phyloP scores from a whole-genome alignment of 352 stramenopile species.

The Pythium insidiosum region DNA sequence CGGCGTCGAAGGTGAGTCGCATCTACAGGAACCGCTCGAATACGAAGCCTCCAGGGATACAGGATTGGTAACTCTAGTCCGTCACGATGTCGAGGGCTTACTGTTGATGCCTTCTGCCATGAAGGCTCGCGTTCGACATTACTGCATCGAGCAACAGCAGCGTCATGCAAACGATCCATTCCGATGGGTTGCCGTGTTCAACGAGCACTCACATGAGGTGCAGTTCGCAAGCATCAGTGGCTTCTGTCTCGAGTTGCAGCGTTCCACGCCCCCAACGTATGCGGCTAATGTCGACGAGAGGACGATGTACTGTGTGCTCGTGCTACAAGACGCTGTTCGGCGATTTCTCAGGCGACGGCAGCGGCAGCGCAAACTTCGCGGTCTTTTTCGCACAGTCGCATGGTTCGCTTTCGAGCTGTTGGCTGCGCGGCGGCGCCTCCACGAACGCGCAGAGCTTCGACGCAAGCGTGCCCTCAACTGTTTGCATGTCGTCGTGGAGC shows the following conservation, averaged over 20 bases:
- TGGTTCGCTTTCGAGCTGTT: conserved; percentile 20
- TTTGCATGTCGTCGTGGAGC: conserved; percentile 46
- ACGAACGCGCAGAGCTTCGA: conserved; percentile 13
- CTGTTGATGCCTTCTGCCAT: conserved; percentile 35
- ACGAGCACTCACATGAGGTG: conserved; percentile 38
- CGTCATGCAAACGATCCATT: conserved; percentile 23
- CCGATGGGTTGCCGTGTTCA: conserved; percentile 51
- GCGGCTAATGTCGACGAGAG: conserved; percentile 43
- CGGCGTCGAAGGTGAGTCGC: conserved; percentile 5
- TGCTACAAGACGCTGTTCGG: conserved; percentile 62
- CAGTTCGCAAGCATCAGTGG: conserved; percentile 43
- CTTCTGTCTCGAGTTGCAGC: conserved; percentile 2
- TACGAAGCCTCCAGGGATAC: conserved; percentile 29
- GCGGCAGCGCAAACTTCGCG: conserved; percentile 17
- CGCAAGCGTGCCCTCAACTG: conserved; percentile 41
- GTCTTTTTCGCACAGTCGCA: conserved; percentile 21
- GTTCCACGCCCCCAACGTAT: conserved; percentile 26
- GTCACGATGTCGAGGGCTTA: no score
- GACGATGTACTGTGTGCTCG: conserved; percentile 54
- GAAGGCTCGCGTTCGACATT: conserved; percentile 17
- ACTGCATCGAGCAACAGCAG: conserved; percentile 12
- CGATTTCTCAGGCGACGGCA: conserved; percentile 15
- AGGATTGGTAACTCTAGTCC: conserved; percentile 5
- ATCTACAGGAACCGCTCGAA: conserved; percentile 35
- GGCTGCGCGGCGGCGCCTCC: conserved; percentile 15